A percentile compares a stretch with the other conserved stretches of the same genome.
Conservation (phyloP, 257 asterid species). For the Solanum megistacrolobum region DNA sequence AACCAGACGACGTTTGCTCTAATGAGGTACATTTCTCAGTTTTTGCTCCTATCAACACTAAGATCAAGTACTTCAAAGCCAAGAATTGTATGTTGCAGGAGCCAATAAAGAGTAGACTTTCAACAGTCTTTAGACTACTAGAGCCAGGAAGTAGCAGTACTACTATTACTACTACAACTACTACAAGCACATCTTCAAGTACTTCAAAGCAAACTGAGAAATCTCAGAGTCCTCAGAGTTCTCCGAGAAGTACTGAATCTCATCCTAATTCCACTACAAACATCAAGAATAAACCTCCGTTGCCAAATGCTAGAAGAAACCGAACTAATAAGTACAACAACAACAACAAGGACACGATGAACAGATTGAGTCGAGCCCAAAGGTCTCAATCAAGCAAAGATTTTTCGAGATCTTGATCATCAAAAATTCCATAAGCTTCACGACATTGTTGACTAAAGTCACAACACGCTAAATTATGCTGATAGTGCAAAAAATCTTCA, state of each 20-base stretch:
- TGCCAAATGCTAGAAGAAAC: slow-evolving; percentile 22
- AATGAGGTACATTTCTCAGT: slow-evolving; percentile 19
- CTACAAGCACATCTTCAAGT: slow-evolving; percentile 42
- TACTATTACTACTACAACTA: neutral
- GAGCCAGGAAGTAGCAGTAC: slow-evolving; percentile 51
- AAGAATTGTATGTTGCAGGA: slow-evolving; percentile 18
- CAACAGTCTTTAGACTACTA: slow-evolving; percentile 26
- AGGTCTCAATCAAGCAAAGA: slow-evolving; percentile 54
- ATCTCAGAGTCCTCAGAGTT: slow-evolving; percentile 11
- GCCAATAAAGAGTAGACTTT: slow-evolving; percentile 22
- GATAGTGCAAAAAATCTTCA: neutral
- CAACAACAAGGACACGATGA: slow-evolving; percentile 10
- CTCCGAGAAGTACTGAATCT: slow-evolving; percentile 23
- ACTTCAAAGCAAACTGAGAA: slow-evolving; percentile 25
- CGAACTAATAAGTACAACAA: neutral
- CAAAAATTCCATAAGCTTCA: slow-evolving; percentile 20
- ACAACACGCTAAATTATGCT: too few relatives aligned
- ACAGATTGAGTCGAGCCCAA: slow-evolving; percentile 27
- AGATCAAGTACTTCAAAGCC: neutral
- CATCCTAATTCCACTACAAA: slow-evolving; percentile 22
- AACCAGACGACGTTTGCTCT: slow-evolving; percentile 14
- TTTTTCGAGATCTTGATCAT: slow-evolving; percentile 22
- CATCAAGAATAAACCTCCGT: slow-evolving; percentile 34
- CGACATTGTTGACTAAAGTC: slow-evolving; percentile 9
- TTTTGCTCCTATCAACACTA: neutral